A percentile compares a stretch with the other conserved stretches of the same genome.
phyloP scores from a whole-genome alignment of 306 rosid species.

The Benincasa hispida region DNA sequence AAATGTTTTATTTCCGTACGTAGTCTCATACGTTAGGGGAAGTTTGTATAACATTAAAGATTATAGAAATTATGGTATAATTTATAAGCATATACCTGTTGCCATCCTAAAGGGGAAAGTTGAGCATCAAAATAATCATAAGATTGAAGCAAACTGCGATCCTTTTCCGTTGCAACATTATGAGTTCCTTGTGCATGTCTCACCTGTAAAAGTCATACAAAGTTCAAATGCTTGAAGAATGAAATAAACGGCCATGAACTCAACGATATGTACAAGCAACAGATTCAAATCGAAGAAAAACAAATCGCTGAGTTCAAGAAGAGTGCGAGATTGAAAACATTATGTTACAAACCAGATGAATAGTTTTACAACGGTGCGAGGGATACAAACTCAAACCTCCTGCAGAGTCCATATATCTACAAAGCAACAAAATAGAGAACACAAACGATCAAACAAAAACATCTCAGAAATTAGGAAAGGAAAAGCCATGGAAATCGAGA shows the following conservation, averaged over 20 bases:
- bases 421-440: not conserved
- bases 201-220: slow-evolving; percentile 30
- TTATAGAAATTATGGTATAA: not conserved
- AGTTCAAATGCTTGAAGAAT: not conserved
- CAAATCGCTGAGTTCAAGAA: not conserved
- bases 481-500: not conserved
- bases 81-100: slow-evolving; percentile 43
- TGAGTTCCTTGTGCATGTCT: slow-evolving; percentile 94
- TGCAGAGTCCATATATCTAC: slow-evolving; percentile 43
- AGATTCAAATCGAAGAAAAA: not conserved
- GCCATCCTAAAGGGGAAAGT: slow-evolving; percentile 79
- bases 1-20: not conserved
- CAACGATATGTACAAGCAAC: not conserved
- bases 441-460: not conserved
- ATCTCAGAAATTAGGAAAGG: slow-evolving; percentile 1
- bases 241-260: not conserved
- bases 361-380: slow-evolving; percentile 54
- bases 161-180: slow-evolving; percentile 68
- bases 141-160: slow-evolving; percentile 44
- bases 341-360: slow-evolving; percentile 36
- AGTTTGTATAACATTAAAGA: not conserved
- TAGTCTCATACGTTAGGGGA: not conserved
- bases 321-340: not conserved
- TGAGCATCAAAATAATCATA: slow-evolving; percentile 74
- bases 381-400: slow-evolving; percentile 40